Percentiles rank a stretch among this genome's conserved stretches.
Evolutionary conservation across 805 yeast species (phyloP).

Genomic region (Candida xiaguanensis): DNA sequence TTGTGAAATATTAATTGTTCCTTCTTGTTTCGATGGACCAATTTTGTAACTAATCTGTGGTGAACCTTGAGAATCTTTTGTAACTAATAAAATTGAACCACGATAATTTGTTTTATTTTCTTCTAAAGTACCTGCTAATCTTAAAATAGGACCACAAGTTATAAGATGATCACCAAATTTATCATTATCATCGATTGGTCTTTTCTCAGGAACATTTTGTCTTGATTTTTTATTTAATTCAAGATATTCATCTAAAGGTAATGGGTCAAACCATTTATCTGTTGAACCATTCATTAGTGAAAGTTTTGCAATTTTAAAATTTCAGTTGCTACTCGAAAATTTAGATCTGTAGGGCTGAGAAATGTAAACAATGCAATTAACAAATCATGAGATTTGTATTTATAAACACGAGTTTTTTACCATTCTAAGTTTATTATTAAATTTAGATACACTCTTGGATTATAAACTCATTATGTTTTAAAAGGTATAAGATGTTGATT

Average conservation of each 20-base stretch:
- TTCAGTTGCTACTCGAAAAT: not conserved
- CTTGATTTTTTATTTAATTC: constrained; percentile 20
- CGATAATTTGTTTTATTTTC: constrained; percentile 49
- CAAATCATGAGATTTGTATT: not conserved
- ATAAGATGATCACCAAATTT: constrained; percentile 37
- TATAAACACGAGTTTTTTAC: not conserved
- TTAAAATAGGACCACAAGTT: constrained; percentile 74
- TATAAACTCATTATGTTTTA: too few relatives aligned
- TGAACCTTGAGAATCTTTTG: constrained; percentile 32
- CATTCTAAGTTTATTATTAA: too few relatives aligned
- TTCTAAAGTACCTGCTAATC: constrained; percentile 64
- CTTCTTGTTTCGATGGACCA: constrained; percentile 28
- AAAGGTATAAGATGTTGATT: too few relatives aligned
- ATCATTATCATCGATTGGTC: constrained; percentile 19
- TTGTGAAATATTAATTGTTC: constrained; percentile 2
- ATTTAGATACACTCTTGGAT: too few relatives aligned
- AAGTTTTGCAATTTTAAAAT: too few relatives aligned
- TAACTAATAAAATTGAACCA: constrained; percentile 66
- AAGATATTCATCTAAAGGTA: constrained; percentile 29
- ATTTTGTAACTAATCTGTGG: constrained; percentile 32
- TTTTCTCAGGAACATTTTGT: constrained; percentile 23
- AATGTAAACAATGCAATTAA: not conserved
- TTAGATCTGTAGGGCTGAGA: too few relatives aligned
- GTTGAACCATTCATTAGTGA: not conserved
- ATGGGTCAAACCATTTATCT: constrained; percentile 13